Conservation (phyloP, 345 rosid species). For the Acer negundo region DNA sequence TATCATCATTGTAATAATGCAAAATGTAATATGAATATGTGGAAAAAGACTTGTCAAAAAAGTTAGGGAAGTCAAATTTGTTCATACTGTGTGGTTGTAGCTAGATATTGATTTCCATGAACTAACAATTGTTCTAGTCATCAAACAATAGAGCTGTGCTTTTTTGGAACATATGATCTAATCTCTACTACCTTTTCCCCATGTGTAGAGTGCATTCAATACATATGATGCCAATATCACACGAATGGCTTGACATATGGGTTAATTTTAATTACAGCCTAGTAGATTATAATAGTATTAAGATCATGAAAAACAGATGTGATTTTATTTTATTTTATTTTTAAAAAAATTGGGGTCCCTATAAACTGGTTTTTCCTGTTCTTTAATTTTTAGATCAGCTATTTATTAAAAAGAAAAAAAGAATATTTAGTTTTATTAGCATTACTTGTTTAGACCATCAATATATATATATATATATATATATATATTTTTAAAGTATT, state of each 20-base stretch:
- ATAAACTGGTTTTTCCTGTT: neutral
- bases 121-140: slow-evolving; percentile 1
- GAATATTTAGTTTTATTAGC: neutral
- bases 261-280: neutral
- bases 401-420: neutral
- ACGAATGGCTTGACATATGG: neutral
- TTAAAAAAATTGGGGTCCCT: too few species aligned
- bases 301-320: slow-evolving; percentile 1
- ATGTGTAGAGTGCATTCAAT: neutral
- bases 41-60: slow-evolving; percentile 41
- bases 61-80: slow-evolving; percentile 28
- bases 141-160: slow-evolving; percentile 17
- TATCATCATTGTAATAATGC: slow-evolving; percentile 49
- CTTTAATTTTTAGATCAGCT: neutral
- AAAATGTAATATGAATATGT: slow-evolving; percentile 30
- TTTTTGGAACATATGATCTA: slow-evolving; percentile 8
- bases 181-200: neutral
- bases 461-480: too few species aligned
- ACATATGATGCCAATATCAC: neutral
- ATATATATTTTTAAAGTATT: too few species aligned
- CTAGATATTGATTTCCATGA: slow-evolving; percentile 22
- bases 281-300: neutral
- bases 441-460: neutral
- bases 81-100: slow-evolving; percentile 23
- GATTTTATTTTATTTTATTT: neutral